Percentiles rank a stretch among this genome's conserved stretches.
phyloP scores from a whole-genome alignment of 345 rosid genomes.

The Arabidopsis arenosa region DNA sequence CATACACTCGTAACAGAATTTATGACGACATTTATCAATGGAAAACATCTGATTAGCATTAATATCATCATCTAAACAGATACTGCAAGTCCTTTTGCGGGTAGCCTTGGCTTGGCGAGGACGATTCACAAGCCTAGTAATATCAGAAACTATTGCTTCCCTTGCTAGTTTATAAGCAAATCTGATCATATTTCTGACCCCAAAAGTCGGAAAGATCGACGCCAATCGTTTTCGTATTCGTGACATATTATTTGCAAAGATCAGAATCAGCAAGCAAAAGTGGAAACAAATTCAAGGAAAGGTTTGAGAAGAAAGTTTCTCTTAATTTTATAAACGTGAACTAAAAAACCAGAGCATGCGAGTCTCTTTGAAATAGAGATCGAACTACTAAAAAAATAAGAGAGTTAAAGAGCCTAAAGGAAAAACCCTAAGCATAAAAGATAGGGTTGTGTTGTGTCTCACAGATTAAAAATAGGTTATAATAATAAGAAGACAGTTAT shows the following conservation, averaged over 20 bases:
- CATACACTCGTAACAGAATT: conserved; percentile 71
- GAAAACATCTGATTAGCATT: conserved; percentile 55
- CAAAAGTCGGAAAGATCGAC: conserved; percentile 16
- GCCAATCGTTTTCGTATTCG: background rate
- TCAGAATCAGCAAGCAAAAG: background rate
- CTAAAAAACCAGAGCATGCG: background rate
- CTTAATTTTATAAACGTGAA: background rate
- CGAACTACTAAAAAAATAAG: background rate
- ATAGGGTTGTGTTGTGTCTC: too few species aligned
- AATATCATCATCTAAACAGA: conserved; percentile 58
- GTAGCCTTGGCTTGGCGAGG: conserved; percentile 31
- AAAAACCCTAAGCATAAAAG: background rate
- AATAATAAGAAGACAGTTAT: too few species aligned
- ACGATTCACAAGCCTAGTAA: conserved; percentile 46
- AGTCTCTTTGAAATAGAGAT: background rate
- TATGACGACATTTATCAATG: conserved; percentile 60
- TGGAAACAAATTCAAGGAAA: too few species aligned
- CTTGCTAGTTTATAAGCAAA: conserved; percentile 63
- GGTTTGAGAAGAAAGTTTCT: background rate
- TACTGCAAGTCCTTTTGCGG: conserved; percentile 51
- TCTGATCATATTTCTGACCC: conserved; percentile 44
- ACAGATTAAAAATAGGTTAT: too few species aligned
- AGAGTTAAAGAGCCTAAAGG: background rate
- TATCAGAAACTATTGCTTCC: conserved; percentile 63
- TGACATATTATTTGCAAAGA: conserved; percentile 1